Evolutionary conservation across 257 asterid species (phyloP).

Genomic region (Echium plantagineum): DNA sequence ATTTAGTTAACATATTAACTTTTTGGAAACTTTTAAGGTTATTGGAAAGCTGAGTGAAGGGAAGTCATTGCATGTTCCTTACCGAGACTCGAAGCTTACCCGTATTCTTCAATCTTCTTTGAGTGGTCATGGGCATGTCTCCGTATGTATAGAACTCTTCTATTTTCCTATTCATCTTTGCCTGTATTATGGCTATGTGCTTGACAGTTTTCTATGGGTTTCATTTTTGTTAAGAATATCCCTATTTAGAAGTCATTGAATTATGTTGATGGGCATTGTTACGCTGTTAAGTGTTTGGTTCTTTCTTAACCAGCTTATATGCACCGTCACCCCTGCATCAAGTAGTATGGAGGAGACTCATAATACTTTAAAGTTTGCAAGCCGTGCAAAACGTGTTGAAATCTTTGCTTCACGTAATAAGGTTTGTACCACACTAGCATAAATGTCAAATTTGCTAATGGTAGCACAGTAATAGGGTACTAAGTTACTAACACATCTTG

Average conservation of each 20-base stretch:
- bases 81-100: conserved; percentile 95
- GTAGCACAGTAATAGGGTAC: conserved; percentile 6
- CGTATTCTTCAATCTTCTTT: conserved; percentile 91
- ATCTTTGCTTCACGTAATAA: conserved; percentile 86
- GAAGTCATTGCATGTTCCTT: conserved; percentile 92
- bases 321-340: conserved; percentile 97
- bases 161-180: background rate
- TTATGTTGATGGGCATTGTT: background rate
- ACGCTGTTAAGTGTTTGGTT: background rate
- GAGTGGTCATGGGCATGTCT: conserved; percentile 98
- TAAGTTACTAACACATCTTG: conserved; percentile 6
- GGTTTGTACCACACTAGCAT: conserved; percentile 36
- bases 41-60: conserved; percentile 99
- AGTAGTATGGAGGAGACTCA: conserved; percentile 98
- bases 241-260: background rate
- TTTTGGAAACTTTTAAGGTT: conserved; percentile 39
- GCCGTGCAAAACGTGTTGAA: conserved; percentile 95
- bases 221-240: background rate
- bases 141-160: conserved; percentile 40
- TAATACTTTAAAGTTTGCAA: conserved; percentile 93
- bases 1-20: conserved; percentile 5
- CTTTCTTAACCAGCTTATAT: conserved; percentile 56
- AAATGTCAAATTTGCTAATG: conserved; percentile 8
- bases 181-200: background rate
- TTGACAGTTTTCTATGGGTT: background rate